Evolutionary conservation across 305 asterid species (phyloP).

Genomic region (Plantago lanceolata): DNA sequence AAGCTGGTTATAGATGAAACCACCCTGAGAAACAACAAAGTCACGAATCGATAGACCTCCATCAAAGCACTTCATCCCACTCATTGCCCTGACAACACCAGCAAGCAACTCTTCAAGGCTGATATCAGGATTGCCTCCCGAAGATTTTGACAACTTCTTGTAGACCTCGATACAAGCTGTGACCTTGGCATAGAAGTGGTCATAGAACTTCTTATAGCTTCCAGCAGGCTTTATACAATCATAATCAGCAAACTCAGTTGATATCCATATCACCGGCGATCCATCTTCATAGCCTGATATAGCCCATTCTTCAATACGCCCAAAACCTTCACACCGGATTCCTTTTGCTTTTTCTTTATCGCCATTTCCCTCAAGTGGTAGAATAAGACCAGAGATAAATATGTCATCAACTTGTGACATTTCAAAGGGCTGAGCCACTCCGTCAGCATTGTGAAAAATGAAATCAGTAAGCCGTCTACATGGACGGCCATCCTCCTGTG

Average conservation of each 20-base stretch:
- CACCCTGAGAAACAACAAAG: constrained; percentile 77
- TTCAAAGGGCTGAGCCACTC: constrained; percentile 72
- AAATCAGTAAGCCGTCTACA: constrained; percentile 71
- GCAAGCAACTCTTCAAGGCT: constrained; percentile 91
- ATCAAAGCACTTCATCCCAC: constrained; percentile 68
- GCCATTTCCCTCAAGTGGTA: constrained; percentile 61
- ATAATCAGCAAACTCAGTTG: constrained; percentile 79
- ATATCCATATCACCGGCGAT: constrained; percentile 76
- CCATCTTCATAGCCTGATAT: constrained; percentile 98
- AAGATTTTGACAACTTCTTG: constrained; percentile 59
- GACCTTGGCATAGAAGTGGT: constrained; percentile 81
- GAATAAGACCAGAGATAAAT: constrained; percentile 64
- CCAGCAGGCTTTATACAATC: constrained; percentile 83
- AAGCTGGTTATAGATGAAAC: constrained; percentile 76
- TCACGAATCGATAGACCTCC: constrained; percentile 64
- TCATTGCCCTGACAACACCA: constrained; percentile 77
- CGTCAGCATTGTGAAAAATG: constrained; percentile 61
- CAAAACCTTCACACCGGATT: constrained; percentile 77
- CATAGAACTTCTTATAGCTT: constrained; percentile 69
- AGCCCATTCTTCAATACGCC: constrained; percentile 90
- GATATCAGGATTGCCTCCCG: constrained; percentile 55
- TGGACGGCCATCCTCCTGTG: constrained; percentile 63
- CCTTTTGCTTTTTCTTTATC: constrained; percentile 60
- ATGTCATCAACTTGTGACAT: constrained; percentile 80
- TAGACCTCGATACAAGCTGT: constrained; percentile 76